Conservation (phyloP, 495 filamentous ascomycete genomes). For the Apiosordaria backusii region DNA sequence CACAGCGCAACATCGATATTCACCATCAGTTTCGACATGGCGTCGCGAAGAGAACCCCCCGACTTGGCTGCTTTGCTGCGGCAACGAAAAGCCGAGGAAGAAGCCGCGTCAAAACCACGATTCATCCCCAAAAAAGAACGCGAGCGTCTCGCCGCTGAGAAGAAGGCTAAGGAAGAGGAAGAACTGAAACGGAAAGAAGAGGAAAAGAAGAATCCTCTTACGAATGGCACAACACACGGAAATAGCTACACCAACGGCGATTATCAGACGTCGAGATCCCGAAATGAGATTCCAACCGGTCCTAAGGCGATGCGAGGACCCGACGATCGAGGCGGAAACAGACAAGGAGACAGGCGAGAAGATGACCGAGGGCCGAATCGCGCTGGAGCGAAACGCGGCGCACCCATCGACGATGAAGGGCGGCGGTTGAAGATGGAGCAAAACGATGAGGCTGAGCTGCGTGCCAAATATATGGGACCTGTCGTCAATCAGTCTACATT, state of each 20-base stretch:
- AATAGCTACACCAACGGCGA: slow-evolving; percentile 18
- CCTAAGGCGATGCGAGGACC: slow-evolving; percentile 68
- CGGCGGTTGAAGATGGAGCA: slow-evolving; percentile 64
- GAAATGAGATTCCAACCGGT: slow-evolving; percentile 62
- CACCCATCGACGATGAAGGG: slow-evolving; percentile 37
- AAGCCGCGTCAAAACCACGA: slow-evolving; percentile 66
- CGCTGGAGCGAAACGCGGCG: slow-evolving; percentile 25
- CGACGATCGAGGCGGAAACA: slow-evolving; percentile 27
- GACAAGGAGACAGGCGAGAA: slow-evolving; percentile 30
- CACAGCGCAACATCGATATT: not conserved
- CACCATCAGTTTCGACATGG: too few species aligned
- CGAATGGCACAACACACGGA: slow-evolving; percentile 16
- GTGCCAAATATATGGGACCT: slow-evolving; percentile 88
- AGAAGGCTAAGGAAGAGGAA: slow-evolving; percentile 78
- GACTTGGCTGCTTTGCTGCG: slow-evolving; percentile 48
- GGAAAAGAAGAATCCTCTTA: slow-evolving; percentile 30
- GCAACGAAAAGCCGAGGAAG: slow-evolving; percentile 46
- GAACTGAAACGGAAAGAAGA: slow-evolving; percentile 57
- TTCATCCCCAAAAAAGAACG: slow-evolving; percentile 88
- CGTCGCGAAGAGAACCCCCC: slow-evolving; percentile 36
- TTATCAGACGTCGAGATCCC: slow-evolving; percentile 12
- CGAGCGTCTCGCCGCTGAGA: slow-evolving; percentile 81
- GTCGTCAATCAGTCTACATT: slow-evolving; percentile 85
- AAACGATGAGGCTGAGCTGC: slow-evolving; percentile 70
- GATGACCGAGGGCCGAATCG: slow-evolving; percentile 33